These are phyloP conservation scores for Leccinum subspadiceum DNA, from an alignment of 1,284 basidiomycete species.

Conservation along the genomic window DNA sequence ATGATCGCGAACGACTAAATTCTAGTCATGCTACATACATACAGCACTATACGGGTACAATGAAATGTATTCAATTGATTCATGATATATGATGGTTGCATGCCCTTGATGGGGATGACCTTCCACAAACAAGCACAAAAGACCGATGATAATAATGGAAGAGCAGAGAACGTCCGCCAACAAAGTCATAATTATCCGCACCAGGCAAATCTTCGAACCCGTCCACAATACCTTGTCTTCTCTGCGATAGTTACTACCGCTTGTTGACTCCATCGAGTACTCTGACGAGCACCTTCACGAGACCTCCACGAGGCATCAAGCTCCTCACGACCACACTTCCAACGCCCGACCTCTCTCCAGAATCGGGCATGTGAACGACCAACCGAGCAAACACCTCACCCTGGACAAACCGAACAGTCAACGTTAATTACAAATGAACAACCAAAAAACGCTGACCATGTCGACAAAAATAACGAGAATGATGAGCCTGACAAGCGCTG, in stretches of 20 bases:
- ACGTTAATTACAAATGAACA: background rate
- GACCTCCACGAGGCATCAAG: constrained; percentile 25
- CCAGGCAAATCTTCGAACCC: background rate
- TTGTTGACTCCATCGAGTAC: constrained; percentile 18
- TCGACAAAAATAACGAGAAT: constrained; percentile 86
- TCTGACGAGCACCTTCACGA: constrained; percentile 26
- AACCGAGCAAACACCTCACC: constrained; percentile 86
- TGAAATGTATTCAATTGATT: background rate
- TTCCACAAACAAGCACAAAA: background rate
- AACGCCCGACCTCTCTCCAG: constrained; percentile 4
- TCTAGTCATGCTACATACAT: background rate
- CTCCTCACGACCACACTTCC: constrained; percentile 11
- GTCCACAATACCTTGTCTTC: background rate
- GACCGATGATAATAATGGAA: background rate
- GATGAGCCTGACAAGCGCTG: constrained; percentile 61
- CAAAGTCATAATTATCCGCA: background rate
- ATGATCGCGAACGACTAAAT: background rate
- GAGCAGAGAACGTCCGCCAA: background rate
- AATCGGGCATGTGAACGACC: constrained; percentile 50
- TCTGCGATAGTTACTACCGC: background rate
- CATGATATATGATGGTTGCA: background rate
- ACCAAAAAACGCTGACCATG: constrained; percentile 44
- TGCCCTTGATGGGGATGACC: background rate
- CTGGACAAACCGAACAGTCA: constrained; percentile 33
- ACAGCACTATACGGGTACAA: constrained; percentile 2